Base-by-base conservation (phyloP, 441 rosid species). In the Sinapis alba region DNA sequence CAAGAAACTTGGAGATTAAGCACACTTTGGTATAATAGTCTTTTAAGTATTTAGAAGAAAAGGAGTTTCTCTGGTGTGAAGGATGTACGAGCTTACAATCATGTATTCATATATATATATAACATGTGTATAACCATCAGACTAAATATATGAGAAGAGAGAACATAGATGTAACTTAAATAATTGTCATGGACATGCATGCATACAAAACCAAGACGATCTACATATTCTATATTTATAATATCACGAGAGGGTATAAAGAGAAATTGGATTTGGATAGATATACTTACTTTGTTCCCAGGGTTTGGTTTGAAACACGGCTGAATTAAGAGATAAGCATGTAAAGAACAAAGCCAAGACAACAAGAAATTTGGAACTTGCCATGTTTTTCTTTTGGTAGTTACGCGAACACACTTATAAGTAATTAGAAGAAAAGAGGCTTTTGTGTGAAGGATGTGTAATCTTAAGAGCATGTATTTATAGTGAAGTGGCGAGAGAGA, bases 331-430 rank as follows among this genome's bases (percentile, higher is more conserved):
- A 27, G 28, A 18, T 45, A 71, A 27, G 58, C 45, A 50, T 57
- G 74, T 58, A 11, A 60, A 47, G 58, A 43, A 45, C 58, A 60
- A 30, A 16, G 26, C 59, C 43, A 71, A 60, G 66, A 60, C n/a
- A 58, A 57, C 54, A 69, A 70, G 19, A 43, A 45, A 59, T 57
- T 43, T 70, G 26, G 30, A 43, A 43, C 27, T 45, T 60, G 66
- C 67, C 67, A 71, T 71, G 43, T 58, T 43, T 43, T 69, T 6
- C 6, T 21, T 56, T 9, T 21, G 18, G 11, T 27, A n/a, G 34
- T 26, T 26, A 58, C 38, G 11, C 59, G 27, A 47, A 19, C 57
- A 23, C 30, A 56, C 30, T 58, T 7, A 10, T 27, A 47, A 15
- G 41, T 24, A 26, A 50, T 50, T n/a, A 43, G 24, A 38, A 45